Evolutionary conservation across 805 yeast species (phyloP).

Genomic region (Clavispora vitiphila): DNA sequence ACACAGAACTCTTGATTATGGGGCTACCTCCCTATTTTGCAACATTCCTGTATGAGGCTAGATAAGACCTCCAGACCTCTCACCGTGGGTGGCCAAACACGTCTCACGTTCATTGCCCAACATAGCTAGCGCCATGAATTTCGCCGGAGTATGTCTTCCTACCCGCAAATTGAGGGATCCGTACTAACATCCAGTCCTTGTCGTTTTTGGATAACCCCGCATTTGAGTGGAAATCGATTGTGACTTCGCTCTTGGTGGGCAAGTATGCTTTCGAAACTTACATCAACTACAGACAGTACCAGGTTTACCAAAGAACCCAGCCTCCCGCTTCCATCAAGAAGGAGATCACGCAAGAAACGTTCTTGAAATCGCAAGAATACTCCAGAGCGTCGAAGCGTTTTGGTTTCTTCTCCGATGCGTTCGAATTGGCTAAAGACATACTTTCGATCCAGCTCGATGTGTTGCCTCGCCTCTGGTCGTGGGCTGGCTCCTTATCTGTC

Average conservation of each 20-base stretch:
- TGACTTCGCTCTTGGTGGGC: constrained; percentile 69
- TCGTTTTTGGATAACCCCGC: constrained; percentile 57
- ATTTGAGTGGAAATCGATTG: constrained; percentile 75
- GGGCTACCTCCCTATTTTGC: no score
- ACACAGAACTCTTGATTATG: no score
- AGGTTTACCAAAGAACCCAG: constrained; percentile 46
- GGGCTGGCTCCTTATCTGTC: constrained; percentile 60
- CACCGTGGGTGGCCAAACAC: background rate
- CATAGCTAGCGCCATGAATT: background rate
- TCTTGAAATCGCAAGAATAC: constrained; percentile 71
- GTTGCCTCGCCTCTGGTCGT: constrained; percentile 33
- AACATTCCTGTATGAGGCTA: no score
- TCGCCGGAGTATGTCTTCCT: constrained; percentile 13
- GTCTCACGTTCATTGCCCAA: background rate
- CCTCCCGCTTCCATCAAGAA: constrained; percentile 69
- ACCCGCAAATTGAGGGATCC: background rate
- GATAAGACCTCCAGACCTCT: no score
- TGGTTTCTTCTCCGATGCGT: constrained; percentile 50
- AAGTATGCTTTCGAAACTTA: constrained; percentile 73
- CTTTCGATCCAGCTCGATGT: constrained; percentile 55
- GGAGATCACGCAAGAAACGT: constrained; percentile 68
- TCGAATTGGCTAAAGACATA: constrained; percentile 51
- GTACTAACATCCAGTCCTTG: constrained; percentile 36
- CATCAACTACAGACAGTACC: constrained; percentile 72
- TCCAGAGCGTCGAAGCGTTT: constrained; percentile 74